phyloP scores from a whole-genome alignment of 2,329 filamentous ascomycete genomes.

The Fusarium zealandicum region DNA sequence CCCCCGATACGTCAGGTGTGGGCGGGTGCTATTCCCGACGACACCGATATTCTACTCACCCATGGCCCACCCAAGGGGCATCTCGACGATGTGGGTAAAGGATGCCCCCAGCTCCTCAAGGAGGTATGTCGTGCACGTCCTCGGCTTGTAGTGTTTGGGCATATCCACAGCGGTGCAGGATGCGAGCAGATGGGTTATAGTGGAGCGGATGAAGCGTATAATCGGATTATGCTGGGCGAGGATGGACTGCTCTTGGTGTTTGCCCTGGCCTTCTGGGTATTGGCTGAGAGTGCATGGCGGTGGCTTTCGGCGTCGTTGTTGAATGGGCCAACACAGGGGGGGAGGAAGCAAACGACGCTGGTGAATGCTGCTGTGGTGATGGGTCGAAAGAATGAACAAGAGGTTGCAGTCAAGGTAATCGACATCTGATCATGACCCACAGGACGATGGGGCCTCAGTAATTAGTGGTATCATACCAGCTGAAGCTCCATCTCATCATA shows the following conservation, averaged over 20 bases:
- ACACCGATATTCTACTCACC: slow-evolving; percentile 49
- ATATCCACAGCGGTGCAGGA: slow-evolving; percentile 43
- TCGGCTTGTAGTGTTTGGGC: slow-evolving; percentile 48
- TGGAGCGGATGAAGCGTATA: neutral
- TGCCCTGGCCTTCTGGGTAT: neutral
- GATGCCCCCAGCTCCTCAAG: slow-evolving; percentile 42
- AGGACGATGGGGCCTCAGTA: neutral
- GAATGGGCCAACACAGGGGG: neutral
- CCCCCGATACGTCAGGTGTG: slow-evolving; percentile 19
- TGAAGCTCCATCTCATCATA: too few species aligned
- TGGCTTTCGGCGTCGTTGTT: too few species aligned
- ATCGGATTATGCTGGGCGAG: neutral
- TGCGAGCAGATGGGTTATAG: neutral
- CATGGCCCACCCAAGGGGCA: slow-evolving; percentile 49
- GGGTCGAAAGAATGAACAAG: neutral
- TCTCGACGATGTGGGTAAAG: slow-evolving; percentile 45
- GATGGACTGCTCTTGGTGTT: neutral
- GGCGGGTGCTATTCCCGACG: slow-evolving; percentile 25
- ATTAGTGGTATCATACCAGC: too few species aligned
- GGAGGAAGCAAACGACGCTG: neutral
- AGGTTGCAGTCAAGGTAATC: slow-evolving; percentile 1
- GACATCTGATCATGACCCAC: neutral
- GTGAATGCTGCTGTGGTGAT: slow-evolving; percentile 1
- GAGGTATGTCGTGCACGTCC: slow-evolving; percentile 45
- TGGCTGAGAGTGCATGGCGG: neutral